Percentiles rank a stretch among this genome's conserved stretches.
phyloP scores from a whole-genome alignment of 2,329 filamentous ascomycete genomes.

The Endocalyx cinctus region DNA sequence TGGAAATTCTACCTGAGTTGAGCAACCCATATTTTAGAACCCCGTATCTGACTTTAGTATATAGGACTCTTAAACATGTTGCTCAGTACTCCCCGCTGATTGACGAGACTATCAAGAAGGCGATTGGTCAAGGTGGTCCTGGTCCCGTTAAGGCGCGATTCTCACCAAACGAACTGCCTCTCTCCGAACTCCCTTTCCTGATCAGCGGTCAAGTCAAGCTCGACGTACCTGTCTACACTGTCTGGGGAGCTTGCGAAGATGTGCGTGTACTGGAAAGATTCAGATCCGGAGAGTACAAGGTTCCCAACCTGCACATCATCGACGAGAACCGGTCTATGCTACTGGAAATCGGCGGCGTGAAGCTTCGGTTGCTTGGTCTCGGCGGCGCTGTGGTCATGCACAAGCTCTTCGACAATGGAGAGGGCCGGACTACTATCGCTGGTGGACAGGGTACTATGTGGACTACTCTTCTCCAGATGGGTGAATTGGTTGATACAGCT shows the following conservation, averaged over 20 bases:
- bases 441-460: constrained; percentile 99
- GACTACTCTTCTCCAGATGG: constrained; percentile 97
- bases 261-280: constrained; percentile 97
- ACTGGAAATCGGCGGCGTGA: constrained; percentile 90
- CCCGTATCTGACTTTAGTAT: too few relatives aligned
- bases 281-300: constrained; percentile 94
- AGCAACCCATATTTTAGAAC: too few relatives aligned
- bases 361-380: constrained; percentile 86
- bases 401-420: constrained; percentile 98
- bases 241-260: constrained; percentile 98
- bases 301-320: constrained; percentile 95
- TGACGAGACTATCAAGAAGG: constrained; percentile 68
- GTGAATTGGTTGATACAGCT: constrained; percentile 93
- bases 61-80: constrained; percentile 92
- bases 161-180: constrained; percentile 72
- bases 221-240: constrained; percentile 95
- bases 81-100: constrained; percentile 97
- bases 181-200: constrained; percentile 88
- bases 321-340: constrained; percentile 96
- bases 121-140: constrained; percentile 60
- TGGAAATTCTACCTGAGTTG: constrained; percentile 1
- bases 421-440: constrained; percentile 95
- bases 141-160: constrained; percentile 85
- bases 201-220: constrained; percentile 84
- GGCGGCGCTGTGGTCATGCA: constrained; percentile 99